phyloP scores from a whole-genome alignment of 345 rosid genomes.

The Salix brachista region DNA sequence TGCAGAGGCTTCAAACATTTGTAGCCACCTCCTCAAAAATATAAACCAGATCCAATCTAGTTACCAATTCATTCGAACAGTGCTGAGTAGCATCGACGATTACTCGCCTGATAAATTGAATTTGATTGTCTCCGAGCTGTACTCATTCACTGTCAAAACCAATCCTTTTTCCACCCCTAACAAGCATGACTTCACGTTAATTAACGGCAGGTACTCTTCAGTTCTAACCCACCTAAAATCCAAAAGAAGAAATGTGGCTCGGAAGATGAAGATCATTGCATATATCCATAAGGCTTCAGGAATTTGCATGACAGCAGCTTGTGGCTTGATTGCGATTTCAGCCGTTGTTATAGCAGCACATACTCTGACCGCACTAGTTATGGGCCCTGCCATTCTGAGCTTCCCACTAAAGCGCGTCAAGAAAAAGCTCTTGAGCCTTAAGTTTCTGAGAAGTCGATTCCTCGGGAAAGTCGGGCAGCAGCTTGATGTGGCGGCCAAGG shows the following conservation, averaged over 20 bases:
- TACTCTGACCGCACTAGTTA: conserved; percentile 23
- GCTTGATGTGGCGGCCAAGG: conserved; percentile 40
- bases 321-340: conserved; percentile 26
- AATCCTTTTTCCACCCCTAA: conserved; percentile 32
- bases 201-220: conserved; percentile 24
- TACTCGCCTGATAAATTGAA: conserved; percentile 4
- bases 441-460: conserved; percentile 17
- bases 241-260: conserved; percentile 28
- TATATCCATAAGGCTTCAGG: conserved; percentile 25
- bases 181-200: conserved; percentile 27
- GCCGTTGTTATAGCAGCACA: conserved; percentile 37
- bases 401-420: conserved; percentile 23
- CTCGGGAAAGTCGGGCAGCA: conserved; percentile 29
- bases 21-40: conserved; percentile 29
- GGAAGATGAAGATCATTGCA: conserved; percentile 28
- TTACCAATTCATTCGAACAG: conserved; percentile 17
- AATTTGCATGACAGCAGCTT: conserved; percentile 31
- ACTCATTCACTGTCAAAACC: conserved; percentile 13
- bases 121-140: conserved; percentile 12
- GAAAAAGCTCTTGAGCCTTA: conserved; percentile 19
- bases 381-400: conserved; percentile 34
- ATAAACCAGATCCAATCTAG: conserved; percentile 23
- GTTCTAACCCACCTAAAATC: conserved; percentile 24
- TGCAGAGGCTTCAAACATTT: conserved; percentile 43
- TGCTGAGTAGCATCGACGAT: conserved; percentile 19